A percentile compares a stretch with the other conserved stretches of the same genome.
phyloP scores from a whole-genome alignment of 2,329 filamentous ascomycete genomes.

The Colletotrichum nymphaeae region DNA sequence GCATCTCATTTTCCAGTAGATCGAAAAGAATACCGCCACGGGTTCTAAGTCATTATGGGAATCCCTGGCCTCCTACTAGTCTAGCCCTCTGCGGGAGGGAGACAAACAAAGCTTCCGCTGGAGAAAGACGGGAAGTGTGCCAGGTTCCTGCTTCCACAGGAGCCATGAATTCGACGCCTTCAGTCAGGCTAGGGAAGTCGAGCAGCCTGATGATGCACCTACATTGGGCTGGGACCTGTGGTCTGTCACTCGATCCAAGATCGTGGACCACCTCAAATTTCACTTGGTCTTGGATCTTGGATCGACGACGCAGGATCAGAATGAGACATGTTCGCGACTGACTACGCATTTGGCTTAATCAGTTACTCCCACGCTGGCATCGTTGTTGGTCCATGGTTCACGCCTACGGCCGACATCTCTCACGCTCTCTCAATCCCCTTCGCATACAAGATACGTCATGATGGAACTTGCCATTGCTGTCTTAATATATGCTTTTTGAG shows the following conservation, averaged over 20 bases:
- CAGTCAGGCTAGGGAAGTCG: not conserved
- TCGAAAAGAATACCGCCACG: not conserved
- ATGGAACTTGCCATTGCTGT: not conserved
- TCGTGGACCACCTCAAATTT: not conserved
- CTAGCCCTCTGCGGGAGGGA: not conserved
- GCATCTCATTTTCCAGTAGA: not conserved
- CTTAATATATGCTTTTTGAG: conserved; percentile 2
- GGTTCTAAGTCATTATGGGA: not conserved
- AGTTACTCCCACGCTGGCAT: not conserved
- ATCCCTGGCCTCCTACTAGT: not conserved
- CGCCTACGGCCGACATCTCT: not conserved
- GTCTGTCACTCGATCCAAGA: not conserved
- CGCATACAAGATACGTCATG: not conserved
- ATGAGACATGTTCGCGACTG: not conserved
- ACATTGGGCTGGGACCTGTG: not conserved
- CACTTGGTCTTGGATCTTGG: not conserved
- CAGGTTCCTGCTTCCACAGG: not conserved
- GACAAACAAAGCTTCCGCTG: not conserved
- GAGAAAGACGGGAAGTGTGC: too few species aligned
- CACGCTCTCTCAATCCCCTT: not conserved
- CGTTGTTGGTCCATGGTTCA: not conserved
- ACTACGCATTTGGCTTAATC: not conserved
- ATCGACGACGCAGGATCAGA: not conserved
- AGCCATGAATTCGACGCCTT: not conserved
- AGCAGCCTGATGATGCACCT: not conserved